These are phyloP conservation scores for Ophiocordyceps camponoti-leonardi DNA, from an alignment of 2,329 filamentous ascomycete genomes.

Conservation along the genomic window DNA sequence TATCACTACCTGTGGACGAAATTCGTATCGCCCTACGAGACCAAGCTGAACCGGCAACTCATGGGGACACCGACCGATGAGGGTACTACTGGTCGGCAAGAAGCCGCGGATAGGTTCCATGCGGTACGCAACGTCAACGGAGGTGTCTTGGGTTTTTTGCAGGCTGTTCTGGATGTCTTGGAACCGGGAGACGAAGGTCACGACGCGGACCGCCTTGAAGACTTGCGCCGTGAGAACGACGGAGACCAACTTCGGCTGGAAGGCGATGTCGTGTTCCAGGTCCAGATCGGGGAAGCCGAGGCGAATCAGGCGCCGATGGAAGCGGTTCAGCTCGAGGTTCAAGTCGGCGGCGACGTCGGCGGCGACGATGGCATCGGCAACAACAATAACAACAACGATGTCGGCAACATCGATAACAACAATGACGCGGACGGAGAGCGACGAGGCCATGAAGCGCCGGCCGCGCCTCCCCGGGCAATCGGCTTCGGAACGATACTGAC, in stretches of 20 bases:
- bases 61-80: conserved; percentile 19
- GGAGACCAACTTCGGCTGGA: conserved; percentile 6
- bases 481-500: conserved; percentile 20
- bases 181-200: conserved; percentile 13
- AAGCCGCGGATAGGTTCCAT: conserved; percentile 5
- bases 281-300: neutral
- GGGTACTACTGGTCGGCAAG: conserved; percentile 6
- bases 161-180: conserved; percentile 18
- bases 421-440: conserved; percentile 5
- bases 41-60: conserved; percentile 28
- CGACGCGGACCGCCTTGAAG: neutral
- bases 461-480: conserved; percentile 15
- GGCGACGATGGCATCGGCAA: neutral
- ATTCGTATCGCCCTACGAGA: conserved; percentile 28
- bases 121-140: conserved; percentile 9
- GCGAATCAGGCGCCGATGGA: neutral
- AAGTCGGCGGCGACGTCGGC: neutral
- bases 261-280: neutral
- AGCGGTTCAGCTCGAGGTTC: neutral
- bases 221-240: conserved; percentile 1
- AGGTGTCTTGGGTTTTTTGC: conserved; percentile 17
- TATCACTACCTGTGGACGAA: conserved; percentile 30
- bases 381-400: conserved; percentile 1
- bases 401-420: neutral
- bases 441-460: conserved; percentile 15